Base-by-base conservation (phyloP, 202 grass and related monocot species). In the Carex arenaria region DNA sequence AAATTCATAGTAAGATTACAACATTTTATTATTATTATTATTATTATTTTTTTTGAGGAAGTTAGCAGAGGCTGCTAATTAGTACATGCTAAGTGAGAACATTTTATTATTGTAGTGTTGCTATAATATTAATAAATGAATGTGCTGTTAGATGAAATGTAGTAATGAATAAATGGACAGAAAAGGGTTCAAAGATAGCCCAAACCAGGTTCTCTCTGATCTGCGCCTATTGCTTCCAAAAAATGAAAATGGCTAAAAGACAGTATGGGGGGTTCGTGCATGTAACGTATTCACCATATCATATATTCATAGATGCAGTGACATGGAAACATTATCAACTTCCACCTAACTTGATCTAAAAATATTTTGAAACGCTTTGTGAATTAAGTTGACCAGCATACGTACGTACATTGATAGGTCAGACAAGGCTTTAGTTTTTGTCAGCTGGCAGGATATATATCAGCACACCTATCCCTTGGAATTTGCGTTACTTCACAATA, bases 271-370 rank as follows among this genome's bases (percentile, higher is more conserved):
- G 2, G 3, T 26, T 26, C 26, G 26, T 26, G 1, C 26, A 0
- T 26, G 1, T 26, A 26, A 26, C 26, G 68, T 15, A 42, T 6
- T 72, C 69, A 72, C n/a, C 52, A 76, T 26, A 26, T 26, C 26
- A 26, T 26, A 26, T 26, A 26, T 26, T 26, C 26, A 26, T 40
- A 40, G 38, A 40, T 57, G 51, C 73, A 57, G 52, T 77, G 18
- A 51, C 51, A 34, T 57, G 26, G 42, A 51, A 68, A 68, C 22
- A 82, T 38, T 31, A 66, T 66, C 63, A 82, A 52, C 26, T 34
- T 69, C 63, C 45, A 82, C 73, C 52, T 77, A 77, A 77, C 52
- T 77, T 59, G 23, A 57, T 77, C 73, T 57, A 36, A 56, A 56
- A 10, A 82, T 67, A 79, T 82, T 52, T 36, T 82, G 43, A 67